Evolutionary conservation across 1,139 yeast species (phyloP).

Genomic region (Pichia sp.): DNA sequence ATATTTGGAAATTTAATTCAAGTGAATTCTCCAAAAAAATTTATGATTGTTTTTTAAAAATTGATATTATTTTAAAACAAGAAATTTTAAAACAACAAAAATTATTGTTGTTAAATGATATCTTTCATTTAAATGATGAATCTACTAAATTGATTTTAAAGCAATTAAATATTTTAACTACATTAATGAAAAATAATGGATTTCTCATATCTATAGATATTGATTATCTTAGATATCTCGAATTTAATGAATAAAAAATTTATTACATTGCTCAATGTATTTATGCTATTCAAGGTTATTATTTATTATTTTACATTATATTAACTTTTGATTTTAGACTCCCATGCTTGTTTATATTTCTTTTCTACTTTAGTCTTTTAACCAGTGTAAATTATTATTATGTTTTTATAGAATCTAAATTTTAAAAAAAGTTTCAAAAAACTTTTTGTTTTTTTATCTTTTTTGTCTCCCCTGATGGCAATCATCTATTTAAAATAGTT

Average conservation of each 20-base stretch:
- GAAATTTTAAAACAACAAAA: background rate
- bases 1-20: conserved; percentile 9
- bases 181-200: conserved; percentile 2
- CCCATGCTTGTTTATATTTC: too few species aligned
- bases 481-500: too few species aligned
- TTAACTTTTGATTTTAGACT: too few species aligned
- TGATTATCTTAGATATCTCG: conserved; percentile 1
- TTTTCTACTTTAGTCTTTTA: too few species aligned
- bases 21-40: conserved; percentile 1
- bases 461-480: too few species aligned
- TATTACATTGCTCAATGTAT: too few species aligned
- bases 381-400: too few species aligned
- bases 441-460: too few species aligned
- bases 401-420: too few species aligned
- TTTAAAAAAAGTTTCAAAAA: too few species aligned
- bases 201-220: conserved; percentile 4
- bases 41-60: background rate
- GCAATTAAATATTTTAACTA: background rate
- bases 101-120: background rate
- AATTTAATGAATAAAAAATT: background rate
- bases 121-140: background rate
- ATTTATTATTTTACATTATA: too few species aligned
- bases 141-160: background rate
- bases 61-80: background rate
- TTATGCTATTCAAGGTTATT: too few species aligned